Base-by-base conservation (phyloP, 2,329 filamentous ascomycete genomes). In the Xenoacremonium recifei region DNA sequence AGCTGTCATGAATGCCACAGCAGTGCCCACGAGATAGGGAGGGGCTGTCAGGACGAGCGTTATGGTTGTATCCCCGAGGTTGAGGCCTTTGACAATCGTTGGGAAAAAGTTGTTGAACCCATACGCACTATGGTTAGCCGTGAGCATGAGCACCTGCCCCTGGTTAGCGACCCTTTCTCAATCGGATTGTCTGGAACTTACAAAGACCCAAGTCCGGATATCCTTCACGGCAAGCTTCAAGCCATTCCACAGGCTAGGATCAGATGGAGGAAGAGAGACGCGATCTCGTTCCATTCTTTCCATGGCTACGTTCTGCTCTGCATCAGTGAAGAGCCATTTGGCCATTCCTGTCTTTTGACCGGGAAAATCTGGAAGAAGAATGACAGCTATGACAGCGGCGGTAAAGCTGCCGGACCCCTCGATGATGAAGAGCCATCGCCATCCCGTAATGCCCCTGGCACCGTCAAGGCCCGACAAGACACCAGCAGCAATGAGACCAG, bases 371-470 rank as follows among this genome's bases (percentile, higher is more conserved):
- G 61, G 61, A 2, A 64, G 51, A 16, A 61, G 16, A 52, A 63
- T 4, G 59, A 15, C 55, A 1, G 37, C 6, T 6, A 63, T 23
- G 6, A 58, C 58, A 6, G 61, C 49, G 12, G 57, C 45, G 7
- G 61, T 55, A 2, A 60, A 60, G 10, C 62, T 70, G 46, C 38
- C 49, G 2, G 70, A 67, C 12, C 83, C 83, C 59, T 87, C 82
- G 6, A 86, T 77, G 36, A 87, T 83, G 58, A 86, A 87, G 0
- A 86, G 69, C 57, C 63, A 65, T 35, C 57, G 59, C 63, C 63
- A 64, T 2, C 61, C 61, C 3, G 49, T 43, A 3, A 65, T 27
- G 1, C 57, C 53, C 11, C 40, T 49, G 4, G 53, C 43, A 2
- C 56, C 57, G 9, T 60, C 59, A 21, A 64, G 50, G 1, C 54